Evolutionary conservation across 2,329 filamentous ascomycete genomes (phyloP), one percentile per base, ranked within the genome.

Genomic region (Hypoxylon sp.): DNA sequence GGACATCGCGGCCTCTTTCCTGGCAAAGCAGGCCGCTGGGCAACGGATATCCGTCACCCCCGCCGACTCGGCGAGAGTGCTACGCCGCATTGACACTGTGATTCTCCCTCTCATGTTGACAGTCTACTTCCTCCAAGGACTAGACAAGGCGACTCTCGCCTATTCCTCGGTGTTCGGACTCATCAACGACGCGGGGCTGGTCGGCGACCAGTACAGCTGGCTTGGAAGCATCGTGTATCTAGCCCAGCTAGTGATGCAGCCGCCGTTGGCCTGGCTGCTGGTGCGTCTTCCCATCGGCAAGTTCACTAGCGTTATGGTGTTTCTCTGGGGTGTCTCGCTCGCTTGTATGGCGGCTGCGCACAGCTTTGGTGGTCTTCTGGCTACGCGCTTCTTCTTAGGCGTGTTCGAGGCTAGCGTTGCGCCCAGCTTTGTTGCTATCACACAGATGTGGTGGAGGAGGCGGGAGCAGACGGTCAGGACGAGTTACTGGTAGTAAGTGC

Each of bases 111-210:
- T 83, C 53, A 84, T 90, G 61, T 78, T 90, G 9, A 81, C 82
- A 5, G 85, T 89, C 19, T 90, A 90, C 76, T 89, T 87, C 71
- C 81, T 90, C 0, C 88, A 90, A 68, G 84, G 83, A 9, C 79
- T 90, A 5, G 88, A 90, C 78, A 90, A 90, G 75, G 84, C 87
- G 0, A 87, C 86, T 0, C 79, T 90, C 1, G 73, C 78, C 1
- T 90, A 90, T 70, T 86, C 86, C 2, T 88, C 87, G 0, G 85
- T 90, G 9, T 90, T 90, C 69, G 88, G 88, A 2, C 79, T 91
- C 9, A 83, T 87, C 30, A 79, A 88, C 54, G 85, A 89, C 72
- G 84, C 87, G 0, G 74, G 83, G 41, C 83, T 90, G 1, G 77
- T 83, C 7, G 86, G 86, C 14, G 79, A 86, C 51, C 81, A 90